Evolutionary conservation across 2,329 filamentous ascomycete species (phyloP).

Genomic region (Aureobasidium sp.): DNA sequence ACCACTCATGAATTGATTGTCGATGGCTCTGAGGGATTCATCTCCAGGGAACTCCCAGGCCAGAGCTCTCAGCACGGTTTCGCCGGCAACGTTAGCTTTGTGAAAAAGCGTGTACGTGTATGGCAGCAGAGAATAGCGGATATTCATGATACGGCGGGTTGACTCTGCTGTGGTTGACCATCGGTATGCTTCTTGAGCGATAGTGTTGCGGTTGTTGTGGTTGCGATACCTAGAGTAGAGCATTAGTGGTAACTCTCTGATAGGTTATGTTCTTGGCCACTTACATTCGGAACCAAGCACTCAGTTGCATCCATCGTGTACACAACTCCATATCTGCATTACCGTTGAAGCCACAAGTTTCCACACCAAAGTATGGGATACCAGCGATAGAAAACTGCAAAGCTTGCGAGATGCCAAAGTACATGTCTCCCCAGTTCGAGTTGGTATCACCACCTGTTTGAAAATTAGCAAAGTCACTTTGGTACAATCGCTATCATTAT

Average conservation of each 20-base stretch:
- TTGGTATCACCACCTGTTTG: constrained; percentile 14
- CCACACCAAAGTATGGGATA: constrained; percentile 19
- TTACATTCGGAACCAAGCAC: constrained; percentile 20
- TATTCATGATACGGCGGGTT: constrained; percentile 20
- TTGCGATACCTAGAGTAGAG: constrained; percentile 16
- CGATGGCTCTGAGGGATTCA: constrained; percentile 16
- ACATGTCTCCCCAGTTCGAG: constrained; percentile 18
- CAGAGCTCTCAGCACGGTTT: constrained; percentile 20
- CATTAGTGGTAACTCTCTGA: no score
- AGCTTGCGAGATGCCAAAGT: constrained; percentile 19
- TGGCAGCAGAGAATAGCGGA: constrained; percentile 20
- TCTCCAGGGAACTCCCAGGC: constrained; percentile 23
- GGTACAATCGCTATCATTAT: no score
- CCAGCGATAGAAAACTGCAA: constrained; percentile 18
- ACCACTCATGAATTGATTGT: constrained; percentile 23
- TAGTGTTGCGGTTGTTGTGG: constrained; percentile 21
- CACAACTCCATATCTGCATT: constrained; percentile 20
- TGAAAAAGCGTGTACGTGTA: constrained; percentile 24
- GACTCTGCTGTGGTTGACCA: constrained; percentile 21
- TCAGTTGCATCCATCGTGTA: constrained; percentile 18
- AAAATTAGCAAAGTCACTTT: not conserved
- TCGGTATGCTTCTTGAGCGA: constrained; percentile 21
- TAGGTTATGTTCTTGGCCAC: no score
- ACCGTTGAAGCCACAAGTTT: constrained; percentile 21
- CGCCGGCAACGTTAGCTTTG: constrained; percentile 17